Percentiles rank a stretch among this genome's conserved stretches.
Evolutionary conservation across 202 grass and related monocot genomes (phyloP).

Genomic region (Zoysia matrella): DNA sequence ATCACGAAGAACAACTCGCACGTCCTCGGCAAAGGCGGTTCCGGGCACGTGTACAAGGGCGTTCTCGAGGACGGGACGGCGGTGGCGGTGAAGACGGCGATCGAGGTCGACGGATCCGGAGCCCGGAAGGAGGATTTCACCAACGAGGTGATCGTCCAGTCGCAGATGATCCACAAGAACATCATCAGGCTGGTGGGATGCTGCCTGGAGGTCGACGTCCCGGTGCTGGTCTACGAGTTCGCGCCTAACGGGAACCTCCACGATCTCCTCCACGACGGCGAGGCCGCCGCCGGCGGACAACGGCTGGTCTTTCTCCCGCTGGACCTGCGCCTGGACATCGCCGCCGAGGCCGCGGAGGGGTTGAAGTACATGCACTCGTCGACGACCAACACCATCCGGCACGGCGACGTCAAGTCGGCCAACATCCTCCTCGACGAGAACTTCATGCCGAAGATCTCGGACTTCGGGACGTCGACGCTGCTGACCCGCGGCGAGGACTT

Average conservation of each 20-base stretch:
- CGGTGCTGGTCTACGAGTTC: conserved; percentile 23
- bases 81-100: conserved; percentile 53
- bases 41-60: conserved; percentile 47
- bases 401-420: not conserved
- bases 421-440: conserved; percentile 17
- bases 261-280: not conserved
- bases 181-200: conserved; percentile 9
- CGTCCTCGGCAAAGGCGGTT: conserved; percentile 39
- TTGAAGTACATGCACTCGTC: conserved; percentile 12
- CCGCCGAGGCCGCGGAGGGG: not conserved
- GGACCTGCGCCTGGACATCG: not conserved
- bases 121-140: conserved; percentile 48
- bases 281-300: not conserved
- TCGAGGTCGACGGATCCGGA: conserved; percentile 19
- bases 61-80: not conserved
- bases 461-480: conserved; percentile 10
- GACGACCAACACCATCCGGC: not conserved
- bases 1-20: conserved; percentile 33
- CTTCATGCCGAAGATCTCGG: not conserved
- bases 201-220: conserved; percentile 11
- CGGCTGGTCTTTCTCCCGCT: not conserved
- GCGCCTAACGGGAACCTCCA: not conserved
- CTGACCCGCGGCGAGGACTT: not conserved
- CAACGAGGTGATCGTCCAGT: conserved; percentile 53
- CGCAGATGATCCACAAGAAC: conserved; percentile 42